These are phyloP conservation scores for Lithospermum erythrorhizon DNA, from an alignment of 257 asterid species.

Conservation along the genomic window DNA sequence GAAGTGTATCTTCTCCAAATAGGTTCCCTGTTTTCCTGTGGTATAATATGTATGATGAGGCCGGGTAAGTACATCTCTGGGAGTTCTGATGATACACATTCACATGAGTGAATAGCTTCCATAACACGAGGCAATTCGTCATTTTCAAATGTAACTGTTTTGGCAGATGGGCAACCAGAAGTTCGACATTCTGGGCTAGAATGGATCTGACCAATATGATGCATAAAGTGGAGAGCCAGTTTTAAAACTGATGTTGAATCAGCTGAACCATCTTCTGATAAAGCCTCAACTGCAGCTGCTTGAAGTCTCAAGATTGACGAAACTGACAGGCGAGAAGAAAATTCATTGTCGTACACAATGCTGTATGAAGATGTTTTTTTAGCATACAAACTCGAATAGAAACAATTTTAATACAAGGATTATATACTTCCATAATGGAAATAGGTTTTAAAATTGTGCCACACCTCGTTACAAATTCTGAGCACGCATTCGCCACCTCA, in stretches of 20 bases:
- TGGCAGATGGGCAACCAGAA: conserved; percentile 4
- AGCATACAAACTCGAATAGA: not conserved
- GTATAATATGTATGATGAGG: conserved; percentile 20
- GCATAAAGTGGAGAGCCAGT: conserved; percentile 13
- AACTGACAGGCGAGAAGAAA: conserved; percentile 26
- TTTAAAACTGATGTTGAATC: conserved; percentile 12
- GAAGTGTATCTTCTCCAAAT: conserved; percentile 18
- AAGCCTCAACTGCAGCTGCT: conserved; percentile 22
- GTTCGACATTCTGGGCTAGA: not conserved
- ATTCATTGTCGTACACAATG: conserved; percentile 21
- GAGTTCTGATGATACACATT: conserved; percentile 5
- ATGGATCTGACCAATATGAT: not conserved
- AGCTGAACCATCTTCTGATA: conserved; percentile 14
- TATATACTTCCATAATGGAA: no score
- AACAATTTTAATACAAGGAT: no score
- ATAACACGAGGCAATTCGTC: conserved; percentile 2
- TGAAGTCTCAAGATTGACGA: conserved; percentile 27
- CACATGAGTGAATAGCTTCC: conserved; percentile 15
- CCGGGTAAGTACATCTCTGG: conserved; percentile 25
- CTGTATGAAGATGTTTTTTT: conserved; percentile 11
- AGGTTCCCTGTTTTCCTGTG: conserved; percentile 8
- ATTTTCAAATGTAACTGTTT: conserved; percentile 7
- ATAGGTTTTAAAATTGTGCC: not conserved
- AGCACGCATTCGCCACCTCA: conserved; percentile 22
- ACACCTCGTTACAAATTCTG: conserved; percentile 25